phyloP scores from a whole-genome alignment of 2,329 filamentous ascomycete genomes.

The Mycosphaerella sp. region DNA sequence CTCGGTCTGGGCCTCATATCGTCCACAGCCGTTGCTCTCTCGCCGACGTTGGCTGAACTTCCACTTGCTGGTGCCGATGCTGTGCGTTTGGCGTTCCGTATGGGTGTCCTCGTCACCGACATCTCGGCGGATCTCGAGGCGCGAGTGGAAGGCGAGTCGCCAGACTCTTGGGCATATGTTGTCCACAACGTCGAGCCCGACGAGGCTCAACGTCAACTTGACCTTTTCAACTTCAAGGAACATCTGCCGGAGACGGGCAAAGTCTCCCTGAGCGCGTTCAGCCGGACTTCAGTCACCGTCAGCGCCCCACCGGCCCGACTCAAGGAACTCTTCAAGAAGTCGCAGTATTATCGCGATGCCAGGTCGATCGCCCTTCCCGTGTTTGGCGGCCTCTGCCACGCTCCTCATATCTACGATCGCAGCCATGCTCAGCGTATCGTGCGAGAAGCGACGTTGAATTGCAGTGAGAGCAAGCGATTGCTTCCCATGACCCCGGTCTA shows the following conservation, averaged over 20 bases:
- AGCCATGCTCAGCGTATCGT: constrained; percentile 31
- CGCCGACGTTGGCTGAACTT: constrained; percentile 38
- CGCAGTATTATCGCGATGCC: constrained; percentile 22
- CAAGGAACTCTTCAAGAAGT: constrained; percentile 25
- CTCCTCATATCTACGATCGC: constrained; percentile 27
- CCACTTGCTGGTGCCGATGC: constrained; percentile 39
- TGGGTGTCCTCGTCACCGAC: constrained; percentile 42
- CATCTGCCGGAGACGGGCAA: constrained; percentile 21
- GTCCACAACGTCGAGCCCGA: constrained; percentile 32
- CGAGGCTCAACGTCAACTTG: constrained; percentile 38
- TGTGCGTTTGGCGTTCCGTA: constrained; percentile 42
- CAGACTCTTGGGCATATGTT: constrained; percentile 42
- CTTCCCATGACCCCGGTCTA: constrained; percentile 29
- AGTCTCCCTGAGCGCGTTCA: constrained; percentile 29
- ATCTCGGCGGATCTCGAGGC: constrained; percentile 39
- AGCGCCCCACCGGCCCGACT: constrained; percentile 32
- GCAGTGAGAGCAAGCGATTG: constrained; percentile 4
- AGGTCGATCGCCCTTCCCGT: constrained; percentile 27
- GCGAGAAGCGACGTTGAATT: constrained; percentile 4
- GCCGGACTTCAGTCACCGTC: constrained; percentile 28
- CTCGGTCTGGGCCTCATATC: constrained; percentile 45
- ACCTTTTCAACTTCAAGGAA: constrained; percentile 25
- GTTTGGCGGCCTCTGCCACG: constrained; percentile 30
- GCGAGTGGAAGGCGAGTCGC: constrained; percentile 32
- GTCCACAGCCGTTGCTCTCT: constrained; percentile 40